Evolutionary conservation across 2,329 filamentous ascomycete species (phyloP), one percentile per base, ranked within the genome.

Genomic region (Neoscytalidium dimidiatum): DNA sequence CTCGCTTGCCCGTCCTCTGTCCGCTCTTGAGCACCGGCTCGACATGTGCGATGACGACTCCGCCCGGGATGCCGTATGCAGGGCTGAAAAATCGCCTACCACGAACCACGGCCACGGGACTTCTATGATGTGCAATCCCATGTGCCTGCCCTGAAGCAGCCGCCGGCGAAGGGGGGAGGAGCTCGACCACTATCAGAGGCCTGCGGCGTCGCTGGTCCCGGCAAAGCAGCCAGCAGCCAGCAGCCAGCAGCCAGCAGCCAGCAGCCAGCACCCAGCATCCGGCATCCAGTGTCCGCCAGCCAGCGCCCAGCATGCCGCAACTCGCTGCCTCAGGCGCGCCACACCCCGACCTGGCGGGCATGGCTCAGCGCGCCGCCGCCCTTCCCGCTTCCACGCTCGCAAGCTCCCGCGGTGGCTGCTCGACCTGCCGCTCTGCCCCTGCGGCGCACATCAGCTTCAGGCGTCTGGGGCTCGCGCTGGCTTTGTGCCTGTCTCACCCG

Each of bases 31-130:
- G 26, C 35, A 13, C 53, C 23, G 17, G 7, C 19, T 31, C 33
- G 33, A 41, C 53, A 31, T 60, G 56, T 60, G 56, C 56, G 41
- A 60, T 60, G 56, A 60, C 53, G 53, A 44, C 56, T 41, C 26
- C 23, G 14, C 28, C 56, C 41, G 23, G 53, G 53, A 44, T 44
- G 53, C 53, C 14, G 17, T 29, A 60, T 60, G 56, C 56, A 60
- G 56, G 56, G 56, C 38, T 46, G 56, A 46, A 33, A 31, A 60
- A 26, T 35, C 56, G 41, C 56, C 23, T 46, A 46, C 41, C 56
- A 31, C 35, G 33, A 57, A 29, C 53, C 53, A 26, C 26, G 38
- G 56, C 38, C 23, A n/a, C 38, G 53, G 53, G 53, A 23, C 38
- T 9, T 46, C 56, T 23, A 60, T 60, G 56, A 60, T 60, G 56